Evolutionary conservation across 2,329 filamentous ascomycete genomes (phyloP), one percentile per base, ranked within the genome.

Genomic region (Metarhizium brunneum): DNA sequence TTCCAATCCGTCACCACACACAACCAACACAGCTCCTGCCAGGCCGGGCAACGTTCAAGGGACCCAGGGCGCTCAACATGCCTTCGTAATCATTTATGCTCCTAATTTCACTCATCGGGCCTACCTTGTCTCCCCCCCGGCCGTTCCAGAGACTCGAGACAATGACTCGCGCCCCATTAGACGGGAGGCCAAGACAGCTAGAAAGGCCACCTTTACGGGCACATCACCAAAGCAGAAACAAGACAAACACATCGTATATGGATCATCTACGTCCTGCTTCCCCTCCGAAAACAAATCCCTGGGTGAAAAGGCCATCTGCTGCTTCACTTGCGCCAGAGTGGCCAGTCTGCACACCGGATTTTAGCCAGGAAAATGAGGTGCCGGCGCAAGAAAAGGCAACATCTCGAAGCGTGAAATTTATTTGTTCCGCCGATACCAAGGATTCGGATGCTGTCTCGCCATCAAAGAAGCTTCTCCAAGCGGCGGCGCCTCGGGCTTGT

Each of bases 221-320:
- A 64, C 36, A 64, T 61, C 54, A 52, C 8, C n/a, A 14, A 10
- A 42, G n/a, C 18, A 49, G 29, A 20, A 55, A 29, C 16, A 48
- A 25, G 4, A 20, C 14, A 16, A 54, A 30, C 13, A 47, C 18
- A 40, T 4, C 45, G 29, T 16, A 3, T 14, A 29, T 43, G 6
- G 42, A 60, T 38, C 60, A 57, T 13, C 58, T 70, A 16, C 64
- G 61, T 30, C 68, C 68, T 38, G 68, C 69, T 4, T 69, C 67
- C 3, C 68, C 68, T 6, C 69, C 69, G 6, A 68, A 63, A 49
- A 59, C 58, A 5, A 71, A 69, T 55, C 69, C 69, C 32, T 71
- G 69, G 69, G 56, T 53, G 55, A 38, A 54, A 25, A 32, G 48
- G 29, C 35, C 43, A 56, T 29, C 18, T 30, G n/a, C 51, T 11